These are phyloP conservation scores for Rhizoclosmatium sp. DNA, from an alignment of 192 early-diverging fungal species.

Conservation along the genomic window DNA sequence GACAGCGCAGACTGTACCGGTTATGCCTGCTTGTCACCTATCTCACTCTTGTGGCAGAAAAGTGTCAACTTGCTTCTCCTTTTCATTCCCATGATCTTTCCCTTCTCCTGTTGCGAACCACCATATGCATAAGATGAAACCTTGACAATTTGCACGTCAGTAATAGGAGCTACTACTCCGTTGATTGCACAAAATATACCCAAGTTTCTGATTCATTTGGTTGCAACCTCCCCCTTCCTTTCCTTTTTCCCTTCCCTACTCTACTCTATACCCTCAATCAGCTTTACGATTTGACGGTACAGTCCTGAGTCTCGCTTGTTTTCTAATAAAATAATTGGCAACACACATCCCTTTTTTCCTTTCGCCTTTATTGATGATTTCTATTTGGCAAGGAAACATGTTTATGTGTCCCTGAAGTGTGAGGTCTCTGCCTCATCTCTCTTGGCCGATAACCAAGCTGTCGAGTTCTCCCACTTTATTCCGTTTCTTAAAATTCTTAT, in stretches of 20 bases:
- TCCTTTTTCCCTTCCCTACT: neutral
- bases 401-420: too few species aligned
- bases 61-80: neutral
- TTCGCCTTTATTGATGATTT: neutral
- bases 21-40: neutral
- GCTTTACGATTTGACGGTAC: neutral
- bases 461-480: too few species aligned
- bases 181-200: constrained; percentile 5
- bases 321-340: neutral
- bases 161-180: neutral
- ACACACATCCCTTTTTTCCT: neutral
- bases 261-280: too few species aligned
- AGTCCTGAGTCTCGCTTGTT: neutral
- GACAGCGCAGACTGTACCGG: neutral
- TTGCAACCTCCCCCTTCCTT: neutral
- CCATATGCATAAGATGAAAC: neutral
- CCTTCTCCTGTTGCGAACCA: neutral
- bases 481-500: too few species aligned
- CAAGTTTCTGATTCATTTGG: constrained; percentile 2
- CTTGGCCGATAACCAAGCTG: too few species aligned
- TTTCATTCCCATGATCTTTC: neutral
- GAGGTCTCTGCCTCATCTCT: too few species aligned
- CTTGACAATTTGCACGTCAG: constrained; percentile 8
- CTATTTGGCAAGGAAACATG: too few species aligned
- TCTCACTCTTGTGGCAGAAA: neutral